Base-by-base conservation (phyloP, 164 flowering plant genomes). In the Stephania cephalantha region DNA sequence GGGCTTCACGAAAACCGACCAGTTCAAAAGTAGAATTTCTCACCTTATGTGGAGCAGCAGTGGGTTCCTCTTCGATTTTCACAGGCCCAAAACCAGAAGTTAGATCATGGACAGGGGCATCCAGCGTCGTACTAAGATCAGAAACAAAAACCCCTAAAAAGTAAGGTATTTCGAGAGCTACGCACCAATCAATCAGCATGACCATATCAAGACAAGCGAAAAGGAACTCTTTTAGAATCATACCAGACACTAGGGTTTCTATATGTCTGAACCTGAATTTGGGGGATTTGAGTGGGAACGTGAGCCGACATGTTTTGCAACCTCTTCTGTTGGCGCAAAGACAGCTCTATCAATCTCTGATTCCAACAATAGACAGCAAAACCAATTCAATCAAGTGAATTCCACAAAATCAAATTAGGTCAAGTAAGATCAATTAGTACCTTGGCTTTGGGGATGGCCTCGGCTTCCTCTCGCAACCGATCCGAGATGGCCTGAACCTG, bases 361-460 rank as follows among this genome's bases (percentile, higher is more conserved):
- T 82, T 70, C 52, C 55, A 79, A 7, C 76, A 55, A 46, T 65
- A 77, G 8, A 17, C 50, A 53, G 7, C 9, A 50, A 61, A 46
- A 55, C 35, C 5, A 9, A 69, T 68, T 63, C 9, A 48, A 50
- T 8, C 30, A 22, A 35, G 45, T 12, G 48, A 42, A 67, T 13
- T 58, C 11, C 46, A 18, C 75, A 68, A 7, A 46, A 68, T 15
- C 46, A 15, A 3, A 10, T 2, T 22, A 48, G 63, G 7, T 25
- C 69, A 25, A 69, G 65, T 17, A 9, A 30, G 4, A 11, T 2
- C 18, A 15, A 25, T 44, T 30, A 5, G 25, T 76, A 88, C 98
- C 74, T 88, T 91, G 55, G 97, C 97, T 84, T 95, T 95, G 63
- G 97, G 97, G 61, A 95, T 86, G 4, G 95, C 93, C 80, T 81